These are phyloP conservation scores for Clonostachys chloroleuca DNA, from an alignment of 2,329 filamentous ascomycete species.

Conservation along the genomic window DNA sequence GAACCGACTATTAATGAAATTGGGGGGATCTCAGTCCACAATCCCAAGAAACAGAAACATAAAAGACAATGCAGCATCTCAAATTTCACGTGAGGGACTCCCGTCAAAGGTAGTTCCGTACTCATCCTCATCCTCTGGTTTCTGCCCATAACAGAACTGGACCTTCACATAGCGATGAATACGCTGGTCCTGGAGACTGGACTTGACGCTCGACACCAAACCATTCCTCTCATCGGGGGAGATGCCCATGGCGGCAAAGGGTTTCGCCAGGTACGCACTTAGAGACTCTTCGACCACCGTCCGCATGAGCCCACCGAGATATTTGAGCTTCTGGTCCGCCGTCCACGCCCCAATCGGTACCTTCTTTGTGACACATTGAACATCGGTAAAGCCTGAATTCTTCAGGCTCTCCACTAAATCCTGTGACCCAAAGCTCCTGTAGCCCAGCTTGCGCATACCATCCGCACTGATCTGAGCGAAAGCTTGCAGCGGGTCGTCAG, in stretches of 20 bases:
- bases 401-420: conserved; percentile 27
- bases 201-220: conserved; percentile 20
- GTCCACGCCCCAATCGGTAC: conserved; percentile 42
- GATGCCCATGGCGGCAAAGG: conserved; percentile 29
- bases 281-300: conserved; percentile 33
- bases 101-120: conserved; percentile 5
- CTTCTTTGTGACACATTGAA: conserved; percentile 33
- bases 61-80: background rate
- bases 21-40: no score
- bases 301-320: conserved; percentile 38
- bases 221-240: conserved; percentile 23
- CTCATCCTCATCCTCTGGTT: conserved; percentile 10
- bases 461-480: conserved; percentile 23
- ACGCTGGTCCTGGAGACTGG: conserved; percentile 23
- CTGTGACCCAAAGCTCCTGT: conserved; percentile 24
- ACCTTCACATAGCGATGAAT: conserved; percentile 38
- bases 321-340: conserved; percentile 29
- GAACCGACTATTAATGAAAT: no score
- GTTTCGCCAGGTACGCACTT: conserved; percentile 33
- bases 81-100: background rate
- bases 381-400: conserved; percentile 36
- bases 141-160: conserved; percentile 37
- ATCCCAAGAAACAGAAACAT: background rate
- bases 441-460: conserved; percentile 27
- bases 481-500: conserved; percentile 27